Evolutionary conservation across 164 flowering plant species (phyloP).

Genomic region (Cinnamomum chago): DNA sequence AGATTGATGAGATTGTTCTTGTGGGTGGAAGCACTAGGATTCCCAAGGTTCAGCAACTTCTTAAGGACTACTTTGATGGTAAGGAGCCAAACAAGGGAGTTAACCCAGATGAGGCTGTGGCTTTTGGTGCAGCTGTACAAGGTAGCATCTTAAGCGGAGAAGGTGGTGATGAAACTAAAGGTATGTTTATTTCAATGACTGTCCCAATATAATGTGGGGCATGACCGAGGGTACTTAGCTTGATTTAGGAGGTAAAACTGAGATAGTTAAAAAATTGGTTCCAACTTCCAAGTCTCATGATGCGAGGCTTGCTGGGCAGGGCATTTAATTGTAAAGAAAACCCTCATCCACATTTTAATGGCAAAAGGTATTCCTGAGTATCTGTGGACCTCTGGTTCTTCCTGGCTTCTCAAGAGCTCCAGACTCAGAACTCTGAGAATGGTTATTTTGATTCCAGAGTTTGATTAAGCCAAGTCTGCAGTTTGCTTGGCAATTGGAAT

Average conservation of each 20-base stretch:
- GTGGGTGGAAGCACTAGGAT: constrained; percentile 96
- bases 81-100: constrained; percentile 96
- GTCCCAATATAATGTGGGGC: not conserved
- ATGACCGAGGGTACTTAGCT: no score
- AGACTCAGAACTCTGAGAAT: not conserved
- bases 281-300: no score
- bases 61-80: constrained; percentile 83
- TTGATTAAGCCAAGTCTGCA: not conserved
- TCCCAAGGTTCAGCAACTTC: constrained; percentile 87
- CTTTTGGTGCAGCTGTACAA: constrained; percentile 91
- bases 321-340: no score
- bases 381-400: not conserved
- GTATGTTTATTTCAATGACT: constrained; percentile 24
- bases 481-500: not conserved
- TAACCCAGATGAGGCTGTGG: constrained; percentile 96
- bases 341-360: no score
- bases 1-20: constrained; percentile 90
- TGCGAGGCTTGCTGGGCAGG: no score
- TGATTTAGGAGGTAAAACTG: no score
- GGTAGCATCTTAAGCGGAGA: constrained; percentile 91
- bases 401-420: not conserved
- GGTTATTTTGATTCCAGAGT: not conserved
- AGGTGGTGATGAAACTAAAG: constrained; percentile 90
- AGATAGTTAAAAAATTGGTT: no score
- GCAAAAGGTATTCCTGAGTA: no score